Evolutionary conservation across 1,284 basidiomycete genomes (phyloP), one percentile per base, ranked within the genome.

Genomic region (Leccinum fuscescens): DNA sequence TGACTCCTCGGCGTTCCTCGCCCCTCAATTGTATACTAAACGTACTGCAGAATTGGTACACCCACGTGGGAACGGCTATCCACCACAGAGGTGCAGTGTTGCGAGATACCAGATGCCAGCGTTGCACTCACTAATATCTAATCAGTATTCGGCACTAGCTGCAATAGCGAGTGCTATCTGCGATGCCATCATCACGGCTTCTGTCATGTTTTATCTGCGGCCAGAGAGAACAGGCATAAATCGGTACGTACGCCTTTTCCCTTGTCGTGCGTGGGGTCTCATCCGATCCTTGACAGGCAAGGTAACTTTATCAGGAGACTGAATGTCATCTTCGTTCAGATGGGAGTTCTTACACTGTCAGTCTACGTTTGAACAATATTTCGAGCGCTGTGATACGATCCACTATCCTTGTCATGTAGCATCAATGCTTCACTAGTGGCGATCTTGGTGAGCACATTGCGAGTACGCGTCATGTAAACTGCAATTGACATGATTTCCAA

Each of bases 311-410:
- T 70, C 53, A 59, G 54, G 31, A 57, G 42, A 49, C 44, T 72
- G n/a, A 67, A 62, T 5, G 0, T 24, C 3, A 31, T 71, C 15
- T 68, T 70, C 27, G 54, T 71, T 6, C 60, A 70, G 50, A 72
- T 70, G 71, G 69, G 69, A 6, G 17, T 72, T 42, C 44, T 69
- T 22, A 62, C 67, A 3, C 59, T 59, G 68, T 72, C 42, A 53
- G 69, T 48, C 5, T 48, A 3, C 1, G 0, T 9, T 37, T 39
- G 3, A 44, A 44, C 5, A n/a, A 37, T 37, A 11, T 15, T 3
- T 24, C 9, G 15, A 15, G 22, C 17, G 9, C 4, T 8, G 22
- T 48, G 17, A 24, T 29, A 27, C 33, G 39, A 12, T 29, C 8
- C 9, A 42, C 20, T 6, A 39, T 54, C n/a, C n/a, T 14, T 49